Evolutionary conservation across 106 monocot genomes (phyloP).

Genomic region (Posidonia australis): DNA sequence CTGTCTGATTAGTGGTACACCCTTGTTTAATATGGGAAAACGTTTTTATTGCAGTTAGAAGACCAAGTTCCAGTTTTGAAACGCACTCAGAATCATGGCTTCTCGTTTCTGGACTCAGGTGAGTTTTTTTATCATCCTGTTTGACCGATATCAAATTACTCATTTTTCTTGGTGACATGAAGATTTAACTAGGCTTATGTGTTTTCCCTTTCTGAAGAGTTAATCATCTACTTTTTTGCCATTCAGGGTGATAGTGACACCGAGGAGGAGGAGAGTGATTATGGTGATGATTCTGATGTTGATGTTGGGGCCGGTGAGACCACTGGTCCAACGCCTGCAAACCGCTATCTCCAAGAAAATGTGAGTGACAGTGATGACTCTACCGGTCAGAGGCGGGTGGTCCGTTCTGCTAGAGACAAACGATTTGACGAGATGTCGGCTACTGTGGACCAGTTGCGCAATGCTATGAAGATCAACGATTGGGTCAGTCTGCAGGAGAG

Average conservation of each 20-base stretch:
- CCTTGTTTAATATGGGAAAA: too few relatives aligned
- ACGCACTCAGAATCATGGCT: slow-evolving; percentile 11
- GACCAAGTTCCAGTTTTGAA: background rate
- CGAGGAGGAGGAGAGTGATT: slow-evolving; percentile 44
- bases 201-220: background rate
- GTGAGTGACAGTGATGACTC: slow-evolving; percentile 69
- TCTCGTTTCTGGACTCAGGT: slow-evolving; percentile 32
- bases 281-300: slow-evolving; percentile 23
- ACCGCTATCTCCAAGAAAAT: slow-evolving; percentile 23
- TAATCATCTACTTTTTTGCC: background rate
- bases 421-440: slow-evolving; percentile 68
- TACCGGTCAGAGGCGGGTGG: slow-evolving; percentile 40
- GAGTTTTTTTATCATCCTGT: background rate
- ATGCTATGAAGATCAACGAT: slow-evolving; percentile 92
- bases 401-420: slow-evolving; percentile 68
- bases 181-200: too few relatives aligned
- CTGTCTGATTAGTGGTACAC: too few relatives aligned
- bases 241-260: slow-evolving; percentile 43
- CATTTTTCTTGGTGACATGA: background rate
- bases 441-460: slow-evolving; percentile 77
- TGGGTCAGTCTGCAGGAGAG: slow-evolving; percentile 83
- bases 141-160: background rate
- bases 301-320: too few relatives aligned
- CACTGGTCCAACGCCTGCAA: slow-evolving; percentile 4
- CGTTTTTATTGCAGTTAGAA: background rate